Evolutionary conservation across 352 stramenopile genomes (phyloP).

Genomic region (Globisporangium mamillatum): DNA sequence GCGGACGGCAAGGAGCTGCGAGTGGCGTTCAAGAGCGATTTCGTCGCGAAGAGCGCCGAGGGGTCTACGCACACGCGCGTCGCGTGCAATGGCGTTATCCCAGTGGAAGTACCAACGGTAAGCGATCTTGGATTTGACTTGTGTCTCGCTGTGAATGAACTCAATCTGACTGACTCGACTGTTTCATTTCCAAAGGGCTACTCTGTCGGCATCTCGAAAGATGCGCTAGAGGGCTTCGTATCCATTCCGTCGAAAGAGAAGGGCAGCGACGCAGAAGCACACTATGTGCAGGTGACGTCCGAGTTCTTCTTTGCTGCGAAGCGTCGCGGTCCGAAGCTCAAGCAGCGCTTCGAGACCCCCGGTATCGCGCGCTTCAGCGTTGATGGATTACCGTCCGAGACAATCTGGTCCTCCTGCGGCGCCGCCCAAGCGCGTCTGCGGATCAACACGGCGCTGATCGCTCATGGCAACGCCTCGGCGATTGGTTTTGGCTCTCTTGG

Average conservation of each 20-base stretch:
- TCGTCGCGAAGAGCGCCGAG: slow-evolving; percentile 3
- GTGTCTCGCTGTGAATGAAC: neutral
- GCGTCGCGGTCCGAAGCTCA: slow-evolving; percentile 12
- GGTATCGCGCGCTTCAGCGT: slow-evolving; percentile 18
- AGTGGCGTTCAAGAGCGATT: slow-evolving; percentile 7
- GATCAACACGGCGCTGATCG: slow-evolving; percentile 30
- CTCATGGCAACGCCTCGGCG: slow-evolving; percentile 14
- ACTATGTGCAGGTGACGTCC: slow-evolving; percentile 20
- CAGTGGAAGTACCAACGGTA: slow-evolving; percentile 1
- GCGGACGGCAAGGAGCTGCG: neutral
- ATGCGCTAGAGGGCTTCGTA: slow-evolving; percentile 21
- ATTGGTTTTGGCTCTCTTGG: slow-evolving; percentile 12
- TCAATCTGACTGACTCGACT: neutral
- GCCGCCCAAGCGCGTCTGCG: slow-evolving; percentile 15
- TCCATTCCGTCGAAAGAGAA: slow-evolving; percentile 2
- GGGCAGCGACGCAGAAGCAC: neutral
- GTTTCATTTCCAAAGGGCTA: slow-evolving; percentile 3
- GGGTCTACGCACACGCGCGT: neutral
- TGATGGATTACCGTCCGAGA: slow-evolving; percentile 3
- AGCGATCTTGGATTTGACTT: neutral
- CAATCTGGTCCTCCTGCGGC: slow-evolving; percentile 28
- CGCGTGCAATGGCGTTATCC: slow-evolving; percentile 15
- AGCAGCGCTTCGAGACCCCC: slow-evolving; percentile 18
- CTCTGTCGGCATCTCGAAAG: slow-evolving; percentile 25
- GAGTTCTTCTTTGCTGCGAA: slow-evolving; percentile 25